phyloP scores from a whole-genome alignment of 352 stramenopile genomes.

The Phytophthora macrochlamydospora region DNA sequence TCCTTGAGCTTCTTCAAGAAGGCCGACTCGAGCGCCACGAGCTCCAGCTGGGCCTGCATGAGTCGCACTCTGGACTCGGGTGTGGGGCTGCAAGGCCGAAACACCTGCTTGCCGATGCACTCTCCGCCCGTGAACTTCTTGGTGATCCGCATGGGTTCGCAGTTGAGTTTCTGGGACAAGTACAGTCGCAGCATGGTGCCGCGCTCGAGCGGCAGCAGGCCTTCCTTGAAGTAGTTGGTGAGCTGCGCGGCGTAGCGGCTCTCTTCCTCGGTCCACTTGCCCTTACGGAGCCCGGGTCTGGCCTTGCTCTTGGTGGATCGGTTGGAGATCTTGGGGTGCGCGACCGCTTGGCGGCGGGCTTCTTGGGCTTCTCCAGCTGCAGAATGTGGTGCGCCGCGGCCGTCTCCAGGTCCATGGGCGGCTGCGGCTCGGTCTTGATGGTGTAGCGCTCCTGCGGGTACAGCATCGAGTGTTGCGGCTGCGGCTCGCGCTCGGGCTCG shows the following conservation, averaged over 20 bases:
- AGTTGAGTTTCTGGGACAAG: constrained; percentile 93
- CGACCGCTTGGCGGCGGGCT: constrained; percentile 51
- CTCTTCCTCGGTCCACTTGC: constrained; percentile 89
- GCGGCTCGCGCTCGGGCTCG: constrained; percentile 34
- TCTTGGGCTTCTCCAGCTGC: constrained; percentile 48
- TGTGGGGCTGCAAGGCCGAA: constrained; percentile 73
- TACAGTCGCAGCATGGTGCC: constrained; percentile 92
- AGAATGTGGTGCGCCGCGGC: constrained; percentile 2
- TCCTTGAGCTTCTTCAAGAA: constrained; percentile 86
- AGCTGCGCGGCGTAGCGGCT: constrained; percentile 74
- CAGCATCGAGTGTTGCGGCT: constrained; percentile 30
- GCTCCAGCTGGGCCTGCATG: constrained; percentile 77
- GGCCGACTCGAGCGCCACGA: constrained; percentile 71
- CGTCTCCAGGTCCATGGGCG: constrained; percentile 14
- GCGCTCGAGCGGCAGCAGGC: constrained; percentile 77
- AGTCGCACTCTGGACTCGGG: constrained; percentile 67
- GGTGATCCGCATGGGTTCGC: constrained; percentile 92
- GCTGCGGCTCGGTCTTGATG: constrained; percentile 23
- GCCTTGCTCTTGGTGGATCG: constrained; percentile 87
- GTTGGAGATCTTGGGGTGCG: constrained; percentile 63
- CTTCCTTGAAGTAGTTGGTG: constrained; percentile 88
- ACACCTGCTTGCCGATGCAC: constrained; percentile 92
- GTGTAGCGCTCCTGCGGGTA: constrained; percentile 26
- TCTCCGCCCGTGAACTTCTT: constrained; percentile 93
- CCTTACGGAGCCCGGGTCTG: constrained; percentile 82